Evolutionary conservation across 441 rosid genomes (phyloP).

Genomic region (Flueggea neowawraea): DNA sequence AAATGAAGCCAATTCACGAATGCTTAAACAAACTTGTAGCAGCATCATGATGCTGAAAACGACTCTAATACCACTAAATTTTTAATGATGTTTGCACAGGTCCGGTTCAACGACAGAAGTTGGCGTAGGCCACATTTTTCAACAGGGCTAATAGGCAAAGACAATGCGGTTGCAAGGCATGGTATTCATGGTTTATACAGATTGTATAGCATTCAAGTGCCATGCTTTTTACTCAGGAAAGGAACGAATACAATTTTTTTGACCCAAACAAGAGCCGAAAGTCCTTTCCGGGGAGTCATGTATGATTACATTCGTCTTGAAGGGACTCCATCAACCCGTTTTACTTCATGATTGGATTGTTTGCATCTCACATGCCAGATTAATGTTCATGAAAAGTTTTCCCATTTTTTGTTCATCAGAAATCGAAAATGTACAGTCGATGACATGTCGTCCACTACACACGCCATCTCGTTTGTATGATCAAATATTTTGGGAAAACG

Average conservation of each 20-base stretch:
- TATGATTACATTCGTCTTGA: conserved; percentile 85
- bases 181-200: conserved; percentile 85
- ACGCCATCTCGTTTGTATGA: too few species aligned
- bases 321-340: conserved; percentile 2
- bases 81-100: conserved; percentile 16
- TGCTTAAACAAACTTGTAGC: too few species aligned
- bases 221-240: conserved; percentile 21
- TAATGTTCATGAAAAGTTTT: too few species aligned
- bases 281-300: conserved; percentile 71
- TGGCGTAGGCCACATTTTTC: conserved; percentile 38
- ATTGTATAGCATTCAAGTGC: conserved; percentile 55
- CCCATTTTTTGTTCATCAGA: too few species aligned
- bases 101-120: conserved; percentile 42
- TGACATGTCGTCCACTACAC: too few species aligned
- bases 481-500: too few species aligned
- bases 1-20: too few species aligned
- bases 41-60: not conserved
- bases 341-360: too few species aligned
- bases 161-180: conserved; percentile 84
- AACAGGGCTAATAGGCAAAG: conserved; percentile 69
- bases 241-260: conserved; percentile 58
- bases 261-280: conserved; percentile 46
- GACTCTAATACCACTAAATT: not conserved
- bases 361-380: too few species aligned
- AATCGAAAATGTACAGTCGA: too few species aligned